Conservation (phyloP, 345 rosid species). For the Eucalyptus sp. region DNA sequence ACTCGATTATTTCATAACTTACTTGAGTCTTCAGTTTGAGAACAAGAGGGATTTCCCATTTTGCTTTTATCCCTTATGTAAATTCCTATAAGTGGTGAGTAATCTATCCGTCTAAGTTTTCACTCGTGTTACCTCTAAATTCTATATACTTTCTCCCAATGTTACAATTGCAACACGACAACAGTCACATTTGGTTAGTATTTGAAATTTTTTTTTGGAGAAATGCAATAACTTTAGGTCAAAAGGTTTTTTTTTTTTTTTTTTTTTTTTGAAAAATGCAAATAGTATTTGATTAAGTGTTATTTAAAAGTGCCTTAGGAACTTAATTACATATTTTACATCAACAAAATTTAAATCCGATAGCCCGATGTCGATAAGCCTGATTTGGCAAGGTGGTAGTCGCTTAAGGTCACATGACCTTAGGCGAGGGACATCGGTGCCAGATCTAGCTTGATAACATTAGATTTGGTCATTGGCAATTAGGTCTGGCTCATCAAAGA, state of each 20-base stretch:
- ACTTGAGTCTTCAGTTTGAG: too few relatives aligned
- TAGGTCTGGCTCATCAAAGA: neutral
- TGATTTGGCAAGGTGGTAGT: accelerated
- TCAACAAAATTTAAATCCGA: too few relatives aligned
- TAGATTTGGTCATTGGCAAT: too few relatives aligned
- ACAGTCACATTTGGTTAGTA: neutral
- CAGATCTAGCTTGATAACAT: neutral
- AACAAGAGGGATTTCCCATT: too few relatives aligned
- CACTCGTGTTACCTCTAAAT: too few relatives aligned
- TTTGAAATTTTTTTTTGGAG: neutral
- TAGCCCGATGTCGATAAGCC: neutral
- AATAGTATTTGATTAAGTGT: neutral
- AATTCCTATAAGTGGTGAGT: too few relatives aligned
- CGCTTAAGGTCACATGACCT: neutral
- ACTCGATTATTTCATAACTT: too few relatives aligned
- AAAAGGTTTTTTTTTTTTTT: too few relatives aligned
- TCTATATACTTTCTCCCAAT: too few relatives aligned
- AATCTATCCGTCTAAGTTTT: too few relatives aligned
- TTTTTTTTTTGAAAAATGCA: too few relatives aligned
- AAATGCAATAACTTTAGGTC: neutral
- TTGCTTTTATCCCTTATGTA: too few relatives aligned
- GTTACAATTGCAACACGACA: neutral
- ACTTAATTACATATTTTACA: neutral
- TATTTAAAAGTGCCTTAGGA: neutral
- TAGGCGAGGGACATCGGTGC: neutral